Evolutionary conservation across 495 filamentous ascomycete genomes (phyloP), one percentile per base, ranked within the genome.

Genomic region (Neurospora sp.): DNA sequence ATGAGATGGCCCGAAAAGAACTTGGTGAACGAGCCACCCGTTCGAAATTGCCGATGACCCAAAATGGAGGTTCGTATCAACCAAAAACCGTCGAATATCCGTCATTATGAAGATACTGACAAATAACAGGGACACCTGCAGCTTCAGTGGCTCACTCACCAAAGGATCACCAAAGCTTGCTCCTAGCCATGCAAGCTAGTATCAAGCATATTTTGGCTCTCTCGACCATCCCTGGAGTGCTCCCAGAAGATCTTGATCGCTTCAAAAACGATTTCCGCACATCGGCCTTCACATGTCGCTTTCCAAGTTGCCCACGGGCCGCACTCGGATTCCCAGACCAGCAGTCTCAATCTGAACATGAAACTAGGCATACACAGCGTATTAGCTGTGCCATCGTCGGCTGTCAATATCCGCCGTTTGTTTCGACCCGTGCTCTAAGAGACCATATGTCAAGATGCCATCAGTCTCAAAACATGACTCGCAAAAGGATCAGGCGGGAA

Each of bases 201-300:
- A 45, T 45, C 44, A 45, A 1, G 1, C 0, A 45, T 20, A 18
- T 38, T 8, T 12, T 22, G 20, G 3, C 71, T 12, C 72, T 71
- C 47, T 1, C 20, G 1, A 22, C 73, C 8, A 73, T 39, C 44
- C 45, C 71, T 2, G 78, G 76, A 0, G 68, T 79, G 0, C 31
- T 61, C 3, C 10, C 65, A 40, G 71, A 78, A 10, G 78, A 78
- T 18, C 71, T 80, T 0, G 79, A 77, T 3, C 53, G 69, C 8
- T 80, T 80, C 72, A 75, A 76, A 61, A 70, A 69, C 3, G 20
- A 78, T 0, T 77, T 78, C 39, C 41, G 74, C 3, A 73, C 72
- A 10, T 73, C 71, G 18, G 78, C 73, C 14, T 80, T 59, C 20
- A 76, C 75, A 14, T 80, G 79, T 31, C 76, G 79, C 38, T 61